Base-by-base conservation (phyloP, 768 basidiomycete species). In the Coprinopsis sp. region DNA sequence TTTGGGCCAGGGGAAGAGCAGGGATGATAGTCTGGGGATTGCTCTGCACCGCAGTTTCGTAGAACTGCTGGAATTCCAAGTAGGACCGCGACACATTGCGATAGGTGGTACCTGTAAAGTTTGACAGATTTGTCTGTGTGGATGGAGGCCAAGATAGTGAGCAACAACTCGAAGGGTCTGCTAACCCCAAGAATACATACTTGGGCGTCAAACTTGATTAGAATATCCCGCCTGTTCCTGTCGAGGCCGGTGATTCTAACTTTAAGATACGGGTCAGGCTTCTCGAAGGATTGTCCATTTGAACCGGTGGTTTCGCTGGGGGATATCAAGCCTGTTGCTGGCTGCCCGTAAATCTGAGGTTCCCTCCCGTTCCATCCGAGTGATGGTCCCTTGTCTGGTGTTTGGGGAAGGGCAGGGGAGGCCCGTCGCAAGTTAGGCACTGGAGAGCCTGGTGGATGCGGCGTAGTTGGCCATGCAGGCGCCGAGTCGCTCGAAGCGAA, bases 21-120 rank as follows among this genome's bases (percentile, higher is more conserved):
- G 96, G 91, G 13, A 97, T 76, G 56, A 99, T 96, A 22, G 94
- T 95, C 60, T 98, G 96, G 0, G 96, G 96, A 62, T 91, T 94
- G 64, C 79, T 91, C 57, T 85, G 78, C 24, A 92, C 78, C 55
- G 95, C 77, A 38, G 93, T 78, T 38, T 96, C 92, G 56, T 93
- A 91, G 65, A 98, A 91, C 52, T 88, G 81, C 62, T 91, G 87
- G 64, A 96, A 97, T 64, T 99, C 96, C 58, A 84, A 66, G 64
- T 97, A 98, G 29, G 93, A 95, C 47, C 96, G 82, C 34, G 92
- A 94, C 49, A 97, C 86, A 62, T 96, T 94, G 54, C 92, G 82
- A 62, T 97, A 97, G 42, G 87, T 81, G 21, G 81, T 82, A 16
- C 88, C 87, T 19, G 82, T 87, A 64, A 91, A 99, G 60, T 91